A percentile compares a stretch with the other conserved stretches of the same genome.
Evolutionary conservation across 768 basidiomycete genomes (phyloP).

Genomic region (Mycena maculata): DNA sequence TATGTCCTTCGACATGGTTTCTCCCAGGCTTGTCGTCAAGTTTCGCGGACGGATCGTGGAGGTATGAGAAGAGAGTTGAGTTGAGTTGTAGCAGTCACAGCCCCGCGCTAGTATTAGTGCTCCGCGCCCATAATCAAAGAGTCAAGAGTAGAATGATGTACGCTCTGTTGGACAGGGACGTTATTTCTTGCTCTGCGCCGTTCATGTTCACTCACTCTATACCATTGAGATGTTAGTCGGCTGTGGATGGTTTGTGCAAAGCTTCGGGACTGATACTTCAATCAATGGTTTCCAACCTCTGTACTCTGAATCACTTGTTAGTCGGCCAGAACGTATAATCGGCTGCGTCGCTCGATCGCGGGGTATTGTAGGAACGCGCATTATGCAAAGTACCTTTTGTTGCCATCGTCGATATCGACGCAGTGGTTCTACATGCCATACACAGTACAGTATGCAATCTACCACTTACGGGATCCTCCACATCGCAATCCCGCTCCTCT

Average conservation of each 20-base stretch:
- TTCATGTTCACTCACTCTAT: slow-evolving; percentile 49
- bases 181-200: slow-evolving; percentile 44
- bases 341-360: slow-evolving; percentile 39
- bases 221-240: slow-evolving; percentile 65
- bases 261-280: not conserved
- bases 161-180: slow-evolving; percentile 56
- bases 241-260: slow-evolving; percentile 37
- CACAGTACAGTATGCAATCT: not conserved
- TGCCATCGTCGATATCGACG: too few relatives aligned
- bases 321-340: slow-evolving; percentile 61
- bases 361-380: slow-evolving; percentile 18
- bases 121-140: slow-evolving; percentile 1
- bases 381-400: not conserved
- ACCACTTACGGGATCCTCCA: slow-evolving; percentile 75
- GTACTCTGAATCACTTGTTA: slow-evolving; percentile 57
- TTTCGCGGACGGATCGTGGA: not conserved
- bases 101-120: not conserved
- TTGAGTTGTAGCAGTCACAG: not conserved
- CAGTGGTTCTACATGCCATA: too few relatives aligned
- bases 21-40: not conserved
- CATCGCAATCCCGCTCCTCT: slow-evolving; percentile 72
- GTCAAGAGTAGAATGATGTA: not conserved
- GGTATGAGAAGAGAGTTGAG: not conserved
- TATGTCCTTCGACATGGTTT: slow-evolving; percentile 33
- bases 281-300: too few relatives aligned